Base-by-base conservation (phyloP, 1,284 basidiomycete species). In the Sphaerobolus stellatus region DNA sequence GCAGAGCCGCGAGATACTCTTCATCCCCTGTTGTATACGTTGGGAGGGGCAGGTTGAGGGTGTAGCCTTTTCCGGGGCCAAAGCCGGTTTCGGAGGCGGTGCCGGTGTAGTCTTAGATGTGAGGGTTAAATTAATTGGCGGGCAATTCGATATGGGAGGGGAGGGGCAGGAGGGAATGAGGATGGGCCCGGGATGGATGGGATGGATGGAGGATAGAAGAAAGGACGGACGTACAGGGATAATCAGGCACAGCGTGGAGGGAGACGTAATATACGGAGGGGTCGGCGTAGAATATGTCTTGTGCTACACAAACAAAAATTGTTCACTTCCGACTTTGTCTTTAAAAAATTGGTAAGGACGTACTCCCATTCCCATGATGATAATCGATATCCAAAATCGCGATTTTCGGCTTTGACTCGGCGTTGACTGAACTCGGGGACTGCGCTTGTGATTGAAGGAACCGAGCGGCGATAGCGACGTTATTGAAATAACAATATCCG, bases 311-410 rank as follows among this genome's bases (percentile, higher is more conserved):
- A 16, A n/a, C n/a, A n/a, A n/a, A n/a, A n/a, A n/a, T n/a, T n/a
- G n/a, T n/a, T n/a, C n/a, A n/a, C n/a, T n/a, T n/a, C n/a, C n/a
- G n/a, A n/a, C n/a, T n/a, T n/a, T n/a, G n/a, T n/a, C n/a, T n/a
- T n/a, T n/a, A n/a, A n/a, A 46, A 28, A 5, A 46, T 16, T 18
- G n/a, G 9, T 13, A 20, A 16, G 50, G 16, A 55, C 67, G 57
- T 51, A 64, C 68, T 67, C 16, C 71, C 72, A 47, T 74, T 74
- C 4, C 73, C 71, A 52, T 73, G 73, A 52, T 74, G 72, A 51
- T 71, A 74, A 51, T 75, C 72, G 20, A 75, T 65, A 56, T 74
- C 72, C 30, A 74, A 63, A 24, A 74, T 69, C 4, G 71, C 71
- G 4, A 73, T 58, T 34, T 56, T 61, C 14, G 8, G 16, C n/a